A percentile compares a stretch with the other conserved stretches of the same genome.
These are phyloP conservation scores for Spergularia marina DNA, from an alignment of 148 eudicot species.

Conservation along the genomic window DNA sequence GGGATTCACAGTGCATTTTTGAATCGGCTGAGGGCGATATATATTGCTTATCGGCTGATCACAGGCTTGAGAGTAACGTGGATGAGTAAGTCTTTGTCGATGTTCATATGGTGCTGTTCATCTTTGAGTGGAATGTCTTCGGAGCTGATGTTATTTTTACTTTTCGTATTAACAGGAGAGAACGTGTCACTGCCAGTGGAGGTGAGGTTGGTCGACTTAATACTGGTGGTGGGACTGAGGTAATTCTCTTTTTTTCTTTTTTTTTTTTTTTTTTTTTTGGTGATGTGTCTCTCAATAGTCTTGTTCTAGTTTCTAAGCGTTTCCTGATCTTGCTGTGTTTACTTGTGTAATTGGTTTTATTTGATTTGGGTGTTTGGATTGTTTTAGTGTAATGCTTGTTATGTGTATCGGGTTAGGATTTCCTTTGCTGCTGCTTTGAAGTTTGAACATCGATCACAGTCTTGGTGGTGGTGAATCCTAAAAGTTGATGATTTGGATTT, in stretches of 20 bases:
- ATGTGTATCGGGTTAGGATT: neutral
- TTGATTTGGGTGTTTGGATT: neutral
- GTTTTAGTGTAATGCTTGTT: neutral
- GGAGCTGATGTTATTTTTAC: neutral
- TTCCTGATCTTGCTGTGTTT: neutral
- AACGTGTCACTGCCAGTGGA: conserved; percentile 87
- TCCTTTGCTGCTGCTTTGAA: neutral
- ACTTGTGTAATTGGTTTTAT: too few species aligned
- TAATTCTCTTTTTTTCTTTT: conserved; percentile 31
- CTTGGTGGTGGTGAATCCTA: neutral
- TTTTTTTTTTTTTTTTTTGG: conserved; percentile 10
- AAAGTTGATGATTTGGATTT: conserved; percentile 1
- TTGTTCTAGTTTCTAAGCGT: neutral
- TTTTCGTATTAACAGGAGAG: conserved; percentile 52
- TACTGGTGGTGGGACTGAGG: conserved; percentile 98
- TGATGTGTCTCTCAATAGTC: neutral
- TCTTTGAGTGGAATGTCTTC: neutral
- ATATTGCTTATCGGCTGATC: conserved; percentile 86
- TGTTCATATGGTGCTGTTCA: neutral
- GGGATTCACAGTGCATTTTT: conserved; percentile 88
- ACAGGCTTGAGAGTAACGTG: conserved; percentile 81
- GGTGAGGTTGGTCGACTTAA: conserved; percentile 99
- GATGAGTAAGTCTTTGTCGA: conserved; percentile 67
- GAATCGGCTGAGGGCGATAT: conserved; percentile 89
- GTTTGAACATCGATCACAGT: neutral